These are phyloP conservation scores for Colletotrichum lentis DNA, from an alignment of 2,329 filamentous ascomycete genomes.

Conservation along the genomic window DNA sequence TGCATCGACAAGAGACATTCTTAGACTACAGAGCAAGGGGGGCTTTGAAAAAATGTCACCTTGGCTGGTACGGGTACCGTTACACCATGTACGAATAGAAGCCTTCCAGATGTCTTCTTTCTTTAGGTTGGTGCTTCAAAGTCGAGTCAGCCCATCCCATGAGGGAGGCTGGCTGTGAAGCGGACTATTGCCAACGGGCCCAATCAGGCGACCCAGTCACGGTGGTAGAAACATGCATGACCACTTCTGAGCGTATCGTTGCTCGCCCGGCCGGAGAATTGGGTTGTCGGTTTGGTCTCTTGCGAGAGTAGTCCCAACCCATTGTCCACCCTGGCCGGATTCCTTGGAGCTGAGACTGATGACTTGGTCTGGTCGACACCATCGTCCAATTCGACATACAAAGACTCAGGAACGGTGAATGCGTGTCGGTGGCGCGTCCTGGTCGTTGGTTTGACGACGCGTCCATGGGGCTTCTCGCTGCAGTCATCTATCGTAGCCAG, in stretches of 20 bases:
- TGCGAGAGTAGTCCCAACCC: slow-evolving; percentile 11
- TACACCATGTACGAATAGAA: slow-evolving; percentile 28
- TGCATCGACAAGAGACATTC: slow-evolving; percentile 20
- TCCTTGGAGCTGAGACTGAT: slow-evolving; percentile 2
- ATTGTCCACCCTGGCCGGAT: not conserved
- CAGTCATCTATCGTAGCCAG: slow-evolving; percentile 14
- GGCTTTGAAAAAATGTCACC: not conserved
- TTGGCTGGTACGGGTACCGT: slow-evolving; percentile 4
- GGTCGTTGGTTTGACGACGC: slow-evolving; percentile 24
- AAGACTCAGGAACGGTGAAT: slow-evolving; percentile 6
- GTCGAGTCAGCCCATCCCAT: not conserved
- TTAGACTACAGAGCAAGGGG: slow-evolving; percentile 19
- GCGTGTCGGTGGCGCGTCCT: slow-evolving; percentile 18
- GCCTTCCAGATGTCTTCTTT: slow-evolving; percentile 31
- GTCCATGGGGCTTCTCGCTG: slow-evolving; percentile 24
- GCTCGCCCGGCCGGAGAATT: slow-evolving; percentile 24
- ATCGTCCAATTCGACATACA: slow-evolving; percentile 4
- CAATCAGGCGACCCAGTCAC: slow-evolving; percentile 11
- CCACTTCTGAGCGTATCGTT: slow-evolving; percentile 8
- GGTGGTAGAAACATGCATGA: slow-evolving; percentile 18
- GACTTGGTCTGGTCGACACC: not conserved
- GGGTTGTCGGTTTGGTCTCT: slow-evolving; percentile 18
- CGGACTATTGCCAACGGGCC: slow-evolving; percentile 2
- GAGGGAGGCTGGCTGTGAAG: slow-evolving; percentile 2
- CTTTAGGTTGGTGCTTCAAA: slow-evolving; percentile 1